These are phyloP conservation scores for Monosporozyma aerobia DNA, from an alignment of 805 yeast genomes.

Conservation along the genomic window DNA sequence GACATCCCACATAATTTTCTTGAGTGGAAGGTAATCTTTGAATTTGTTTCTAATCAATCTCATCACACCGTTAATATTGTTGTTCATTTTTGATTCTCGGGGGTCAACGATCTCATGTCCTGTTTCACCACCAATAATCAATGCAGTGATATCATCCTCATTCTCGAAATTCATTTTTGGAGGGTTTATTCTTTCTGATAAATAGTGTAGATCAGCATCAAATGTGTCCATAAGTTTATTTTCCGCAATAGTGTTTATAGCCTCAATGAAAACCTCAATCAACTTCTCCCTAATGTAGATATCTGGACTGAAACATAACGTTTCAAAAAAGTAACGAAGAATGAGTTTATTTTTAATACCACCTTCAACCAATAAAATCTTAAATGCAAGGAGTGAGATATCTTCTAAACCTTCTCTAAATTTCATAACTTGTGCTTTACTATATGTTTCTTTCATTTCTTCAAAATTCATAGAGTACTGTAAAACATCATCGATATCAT, in stretches of 20 bases:
- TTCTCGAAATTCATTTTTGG: conserved; percentile 10
- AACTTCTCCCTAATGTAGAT: conserved; percentile 43
- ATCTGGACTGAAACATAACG: conserved; percentile 48
- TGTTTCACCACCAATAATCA: conserved; percentile 9
- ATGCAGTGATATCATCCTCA: conserved; percentile 12
- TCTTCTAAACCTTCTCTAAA: conserved; percentile 32
- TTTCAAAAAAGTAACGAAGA: conserved; percentile 51
- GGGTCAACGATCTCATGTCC: conserved; percentile 10
- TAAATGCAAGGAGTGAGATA: conserved; percentile 58
- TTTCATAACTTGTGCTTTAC: conserved; percentile 6
- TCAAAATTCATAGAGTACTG: conserved; percentile 37
- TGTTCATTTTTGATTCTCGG: conserved; percentile 17
- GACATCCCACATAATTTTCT: conserved; percentile 55
- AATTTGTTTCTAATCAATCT: conserved; percentile 20
- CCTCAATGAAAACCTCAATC: conserved; percentile 37
- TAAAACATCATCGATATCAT: conserved; percentile 41
- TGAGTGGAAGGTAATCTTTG: conserved; percentile 44
- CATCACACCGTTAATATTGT: conserved; percentile 23
- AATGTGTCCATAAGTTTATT: conserved; percentile 52
- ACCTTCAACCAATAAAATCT: conserved; percentile 62
- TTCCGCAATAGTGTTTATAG: conserved; percentile 59
- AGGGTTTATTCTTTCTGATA: conserved; percentile 20
- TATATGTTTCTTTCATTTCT: not conserved
- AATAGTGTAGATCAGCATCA: conserved; percentile 51
- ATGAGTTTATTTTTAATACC: conserved; percentile 61